phyloP scores from a whole-genome alignment of 176 grass and related monocot genomes.

The Puccinellia tenuiflora region DNA sequence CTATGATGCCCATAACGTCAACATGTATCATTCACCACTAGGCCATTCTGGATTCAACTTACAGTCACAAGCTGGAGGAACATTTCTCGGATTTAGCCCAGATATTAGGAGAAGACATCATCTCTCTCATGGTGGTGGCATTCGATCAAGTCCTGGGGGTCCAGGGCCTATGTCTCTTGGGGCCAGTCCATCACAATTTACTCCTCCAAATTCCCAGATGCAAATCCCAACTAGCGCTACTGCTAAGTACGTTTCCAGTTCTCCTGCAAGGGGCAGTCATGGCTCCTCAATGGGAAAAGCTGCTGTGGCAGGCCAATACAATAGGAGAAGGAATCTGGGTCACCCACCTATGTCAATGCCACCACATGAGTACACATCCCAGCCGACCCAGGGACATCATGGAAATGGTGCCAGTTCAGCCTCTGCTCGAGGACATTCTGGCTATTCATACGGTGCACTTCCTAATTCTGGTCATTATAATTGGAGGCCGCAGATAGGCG shows the following conservation, averaged over 20 bases:
- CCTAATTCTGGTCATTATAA: constrained; percentile 56
- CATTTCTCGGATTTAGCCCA: constrained; percentile 80
- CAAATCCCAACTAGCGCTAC: constrained; percentile 42
- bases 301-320: constrained; percentile 73
- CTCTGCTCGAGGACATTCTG: constrained; percentile 41
- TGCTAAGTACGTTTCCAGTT: constrained; percentile 59
- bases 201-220: constrained; percentile 75
- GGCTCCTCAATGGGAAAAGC: constrained; percentile 68
- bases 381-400: constrained; percentile 44
- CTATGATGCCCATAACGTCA: constrained; percentile 59
- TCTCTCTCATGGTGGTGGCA: constrained; percentile 58
- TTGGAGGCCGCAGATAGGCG: constrained; percentile 61
- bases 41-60: constrained; percentile 75
- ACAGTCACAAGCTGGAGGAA: constrained; percentile 68
- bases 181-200: constrained; percentile 90
- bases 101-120: constrained; percentile 72
- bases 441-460: constrained; percentile 41
- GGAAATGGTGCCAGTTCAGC: constrained; percentile 37
- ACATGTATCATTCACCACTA: constrained; percentile 64
- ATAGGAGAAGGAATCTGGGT: constrained; percentile 59
- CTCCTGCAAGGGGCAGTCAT: constrained; percentile 65
- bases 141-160: constrained; percentile 75
- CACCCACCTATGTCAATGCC: constrained; percentile 63
- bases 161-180: constrained; percentile 79
- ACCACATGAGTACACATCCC: constrained; percentile 56